These are phyloP conservation scores for Typha latifolia DNA, from an alignment of 176 grass and related monocot species.

Conservation along the genomic window DNA sequence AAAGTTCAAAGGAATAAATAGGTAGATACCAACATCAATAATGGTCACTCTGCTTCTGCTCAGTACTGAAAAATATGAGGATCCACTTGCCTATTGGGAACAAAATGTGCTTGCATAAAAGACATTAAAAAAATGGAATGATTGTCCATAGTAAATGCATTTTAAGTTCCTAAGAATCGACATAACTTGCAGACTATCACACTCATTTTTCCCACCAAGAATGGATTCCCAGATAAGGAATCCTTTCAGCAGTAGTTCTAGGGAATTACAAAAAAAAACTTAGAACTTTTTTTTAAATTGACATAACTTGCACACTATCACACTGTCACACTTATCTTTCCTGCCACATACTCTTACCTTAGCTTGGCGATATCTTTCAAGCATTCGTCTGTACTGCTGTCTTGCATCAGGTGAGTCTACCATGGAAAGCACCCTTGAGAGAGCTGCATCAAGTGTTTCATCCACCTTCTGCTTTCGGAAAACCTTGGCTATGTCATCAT, in stretches of 20 bases:
- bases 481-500: slow-evolving; percentile 60
- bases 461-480: slow-evolving; percentile 90
- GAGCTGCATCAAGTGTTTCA: slow-evolving; percentile 60
- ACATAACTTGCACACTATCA: not conserved
- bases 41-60: no score
- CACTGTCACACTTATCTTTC: slow-evolving; percentile 7
- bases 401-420: slow-evolving; percentile 73
- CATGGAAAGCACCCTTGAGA: slow-evolving; percentile 85
- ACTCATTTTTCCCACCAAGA: no score
- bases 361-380: slow-evolving; percentile 71
- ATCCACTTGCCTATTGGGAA: no score
- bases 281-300: not conserved
- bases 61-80: no score
- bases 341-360: slow-evolving; percentile 42
- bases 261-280: not conserved
- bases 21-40: no score
- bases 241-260: not conserved
- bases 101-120: no score
- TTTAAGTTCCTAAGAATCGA: no score
- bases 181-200: no score
- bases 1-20: no score
- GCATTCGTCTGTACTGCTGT: slow-evolving; percentile 89
- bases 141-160: no score
- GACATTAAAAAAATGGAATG: no score
- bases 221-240: not conserved